Base-by-base conservation (phyloP, 257 asterid species). In the Forsythia viridissima region DNA sequence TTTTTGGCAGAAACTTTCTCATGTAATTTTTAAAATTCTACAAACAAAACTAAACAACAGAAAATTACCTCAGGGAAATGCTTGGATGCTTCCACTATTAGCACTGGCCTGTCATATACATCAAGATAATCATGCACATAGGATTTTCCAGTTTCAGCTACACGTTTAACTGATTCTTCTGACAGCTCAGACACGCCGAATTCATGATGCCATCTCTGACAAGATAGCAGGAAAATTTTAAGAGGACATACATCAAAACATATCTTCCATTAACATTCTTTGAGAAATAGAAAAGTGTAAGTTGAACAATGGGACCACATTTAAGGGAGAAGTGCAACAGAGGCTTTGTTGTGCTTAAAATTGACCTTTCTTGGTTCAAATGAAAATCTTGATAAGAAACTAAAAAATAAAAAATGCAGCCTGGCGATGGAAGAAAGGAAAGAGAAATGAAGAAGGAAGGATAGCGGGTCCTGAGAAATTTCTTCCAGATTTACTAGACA, bases 31-130 rank as follows among this genome's bases (percentile, higher is more conserved):
- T 2, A 52, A 38, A 71, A 10, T 46, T 46, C 76, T 44, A 80
- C 69, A 79, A 48, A 48, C 38, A 75, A 43, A 63, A 38, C 24
- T 65, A 48, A 36, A 63, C 67, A 34, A 13, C 6, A 52, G 69
- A 57, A 37, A 80, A 88, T 75, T 88, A 92, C 97, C 89, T 89
- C 92, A 1, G 94, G 96, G 66, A 92, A 79, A 90, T 94, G 98
- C 88, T 92, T 92, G 74, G 96, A 84, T 55, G 83, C 91, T 11
- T 86, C 89, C 73, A 92, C 97, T 73, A 91, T 81, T 48, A 90
- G 74, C 66, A 90, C 97, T 3, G 98, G 93, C 75, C 97, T 79
- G 85, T 24, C 85, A 21, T 83, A 75, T 68, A 84, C 79, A 82
- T 94, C 97, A 59, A 87, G 90, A 83, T 48, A 70, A 57, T 87